Evolutionary conservation across 1,284 basidiomycete species (phyloP), one percentile per base, ranked within the genome.

Genomic region (Ceratobasidium papillatum): DNA sequence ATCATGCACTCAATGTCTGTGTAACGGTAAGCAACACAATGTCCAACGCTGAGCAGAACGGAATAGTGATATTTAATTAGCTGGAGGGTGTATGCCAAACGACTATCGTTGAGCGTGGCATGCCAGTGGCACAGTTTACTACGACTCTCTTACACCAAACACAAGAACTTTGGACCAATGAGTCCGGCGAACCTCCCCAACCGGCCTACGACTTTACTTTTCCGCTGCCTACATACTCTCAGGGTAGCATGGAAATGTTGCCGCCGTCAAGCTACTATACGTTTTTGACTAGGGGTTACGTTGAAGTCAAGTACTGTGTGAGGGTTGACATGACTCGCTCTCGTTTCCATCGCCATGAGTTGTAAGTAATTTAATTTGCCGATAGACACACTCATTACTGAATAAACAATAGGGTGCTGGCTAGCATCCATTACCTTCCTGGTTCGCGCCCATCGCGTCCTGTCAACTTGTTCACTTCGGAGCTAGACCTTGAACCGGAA

Each of bases 251-350:
- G 30, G 43, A 59, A n/a, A 7, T 30, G 32, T 54, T 72, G 19
- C 68, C 68, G 17, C 68, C 68, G 34, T 59, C 68, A 17, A 59
- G 68, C 30, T 72, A 72, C 36, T 32, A 72, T 27, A 38, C 68
- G n/a, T 36, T 72, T 30, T 41, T 72, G 32, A 61, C 54, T 7
- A 59, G 68, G 19, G 68, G 68, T n/a, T 72, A 72, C 25, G 41
- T 61, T 12, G 68, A 72, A 34, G 56, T 72, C 43, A 72, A 72
- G 22, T 72, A 72, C 30, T 47, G 19, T 38, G 43, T 72, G 4
- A 59, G 36, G 56, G 68, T 61, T 36, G 68, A 72, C 32, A 72
- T 72, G 68, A 72, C 68, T 51, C 54, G 68, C 8, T 41, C 68
- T 25, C 38, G 68, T 12, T 72, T 72, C 30, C 68, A 72, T 27